A percentile compares a stretch with the other conserved stretches of the same genome.
These are phyloP conservation scores for Dendrothele bispora DNA, from an alignment of 768 basidiomycete species.

Conservation along the genomic window DNA sequence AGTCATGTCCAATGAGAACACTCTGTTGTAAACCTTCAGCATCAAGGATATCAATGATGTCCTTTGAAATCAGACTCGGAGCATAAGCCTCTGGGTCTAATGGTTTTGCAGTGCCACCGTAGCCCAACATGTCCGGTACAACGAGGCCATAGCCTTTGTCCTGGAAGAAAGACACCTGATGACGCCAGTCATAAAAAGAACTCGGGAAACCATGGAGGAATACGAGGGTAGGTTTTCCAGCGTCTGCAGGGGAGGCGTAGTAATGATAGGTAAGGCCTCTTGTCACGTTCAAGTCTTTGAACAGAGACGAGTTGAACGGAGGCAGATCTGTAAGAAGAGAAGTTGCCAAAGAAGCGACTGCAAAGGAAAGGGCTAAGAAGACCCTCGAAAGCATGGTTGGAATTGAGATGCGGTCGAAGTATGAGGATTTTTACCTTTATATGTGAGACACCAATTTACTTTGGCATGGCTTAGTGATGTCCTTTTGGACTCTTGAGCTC, in stretches of 20 bases:
- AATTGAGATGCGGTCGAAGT: too few species aligned
- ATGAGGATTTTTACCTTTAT: too few species aligned
- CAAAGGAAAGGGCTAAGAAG: too few species aligned
- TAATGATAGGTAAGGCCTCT: constrained; percentile 23
- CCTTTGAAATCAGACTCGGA: constrained; percentile 25
- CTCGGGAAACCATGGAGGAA: constrained; percentile 48
- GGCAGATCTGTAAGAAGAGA: too few species aligned
- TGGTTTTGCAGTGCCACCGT: constrained; percentile 31
- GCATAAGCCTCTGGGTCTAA: constrained; percentile 22
- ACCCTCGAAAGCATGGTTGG: too few species aligned
- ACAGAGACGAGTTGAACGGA: constrained; percentile 19
- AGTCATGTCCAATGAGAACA: constrained; percentile 40
- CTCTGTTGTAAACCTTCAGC: constrained; percentile 28
- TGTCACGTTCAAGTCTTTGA: constrained; percentile 16
- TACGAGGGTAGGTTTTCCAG: constrained; percentile 33
- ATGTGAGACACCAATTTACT: too few species aligned
- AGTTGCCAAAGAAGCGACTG: too few species aligned
- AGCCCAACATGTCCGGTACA: constrained; percentile 48
- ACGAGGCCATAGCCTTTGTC: constrained; percentile 42
- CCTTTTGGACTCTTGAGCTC: too few species aligned
- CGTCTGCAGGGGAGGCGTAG: constrained; percentile 7
- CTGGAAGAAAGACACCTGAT: constrained; percentile 24
- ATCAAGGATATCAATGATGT: constrained; percentile 39
- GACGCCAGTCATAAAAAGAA: constrained; percentile 41
- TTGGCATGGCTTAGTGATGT: too few species aligned